Conservation (phyloP, 2,329 filamentous ascomycete species). For the Exophiala viscosa region DNA sequence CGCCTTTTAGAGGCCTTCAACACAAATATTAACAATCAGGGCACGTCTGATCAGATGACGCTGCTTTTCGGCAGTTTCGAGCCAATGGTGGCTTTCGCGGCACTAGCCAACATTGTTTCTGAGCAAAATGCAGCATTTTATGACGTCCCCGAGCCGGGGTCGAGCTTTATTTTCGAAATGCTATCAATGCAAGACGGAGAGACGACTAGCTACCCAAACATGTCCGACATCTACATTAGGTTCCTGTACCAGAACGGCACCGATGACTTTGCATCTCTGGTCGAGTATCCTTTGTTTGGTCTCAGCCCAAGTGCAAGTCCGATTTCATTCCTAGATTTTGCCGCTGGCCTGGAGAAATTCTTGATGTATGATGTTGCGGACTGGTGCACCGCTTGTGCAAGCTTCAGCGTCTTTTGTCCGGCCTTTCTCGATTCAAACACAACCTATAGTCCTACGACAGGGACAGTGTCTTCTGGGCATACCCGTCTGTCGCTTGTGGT, state of each 20-base stretch:
- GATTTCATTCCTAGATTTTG: conserved; percentile 52
- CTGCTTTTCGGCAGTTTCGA: conserved; percentile 50
- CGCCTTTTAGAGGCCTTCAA: conserved; percentile 39
- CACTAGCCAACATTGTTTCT: conserved; percentile 39
- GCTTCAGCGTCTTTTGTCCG: conserved; percentile 49
- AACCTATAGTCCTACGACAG: conserved; percentile 6
- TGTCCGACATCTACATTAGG: conserved; percentile 50
- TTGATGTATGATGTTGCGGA: conserved; percentile 42
- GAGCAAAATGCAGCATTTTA: conserved; percentile 43
- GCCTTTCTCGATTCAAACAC: conserved; percentile 32
- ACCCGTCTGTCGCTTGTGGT: conserved; percentile 37
- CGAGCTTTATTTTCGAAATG: conserved; percentile 52
- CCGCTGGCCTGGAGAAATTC: conserved; percentile 42
- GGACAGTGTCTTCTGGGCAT: not conserved
- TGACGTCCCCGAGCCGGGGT: conserved; percentile 47
- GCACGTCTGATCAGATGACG: conserved; percentile 42
- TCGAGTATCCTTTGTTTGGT: conserved; percentile 51
- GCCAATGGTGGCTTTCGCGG: conserved; percentile 51
- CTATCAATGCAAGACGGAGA: conserved; percentile 41
- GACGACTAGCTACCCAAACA: conserved; percentile 37
- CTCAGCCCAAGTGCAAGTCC: conserved; percentile 43
- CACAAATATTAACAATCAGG: conserved; percentile 37
- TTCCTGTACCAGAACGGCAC: conserved; percentile 59
- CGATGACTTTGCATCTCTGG: conserved; percentile 32
- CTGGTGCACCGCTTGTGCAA: conserved; percentile 53